These are phyloP conservation scores for Trichoderma sp. DNA, from an alignment of 2,329 filamentous ascomycete genomes.

Conservation along the genomic window DNA sequence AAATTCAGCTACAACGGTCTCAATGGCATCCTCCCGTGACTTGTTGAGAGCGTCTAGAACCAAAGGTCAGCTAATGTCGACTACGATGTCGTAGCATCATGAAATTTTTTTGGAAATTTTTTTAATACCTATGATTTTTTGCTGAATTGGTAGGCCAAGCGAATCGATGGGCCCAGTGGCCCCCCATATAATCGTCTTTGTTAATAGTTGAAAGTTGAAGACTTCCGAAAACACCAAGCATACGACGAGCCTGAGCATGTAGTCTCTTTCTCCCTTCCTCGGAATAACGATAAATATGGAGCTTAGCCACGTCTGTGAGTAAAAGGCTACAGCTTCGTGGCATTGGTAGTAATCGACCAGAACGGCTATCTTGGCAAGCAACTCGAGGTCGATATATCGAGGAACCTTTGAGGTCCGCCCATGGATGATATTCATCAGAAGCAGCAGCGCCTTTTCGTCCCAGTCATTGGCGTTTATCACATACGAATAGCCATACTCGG, in stretches of 20 bases:
- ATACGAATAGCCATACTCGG: background rate
- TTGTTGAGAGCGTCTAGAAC: background rate
- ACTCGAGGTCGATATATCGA: conserved; percentile 35
- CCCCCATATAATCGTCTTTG: background rate
- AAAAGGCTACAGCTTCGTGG: conserved; percentile 41
- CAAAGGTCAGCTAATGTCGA: background rate
- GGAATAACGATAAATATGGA: background rate
- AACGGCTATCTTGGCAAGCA: conserved; percentile 42
- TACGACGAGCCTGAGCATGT: background rate
- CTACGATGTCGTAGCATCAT: background rate
- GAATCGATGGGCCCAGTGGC: background rate
- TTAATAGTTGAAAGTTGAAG: background rate
- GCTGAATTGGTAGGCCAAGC: background rate
- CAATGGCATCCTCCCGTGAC: background rate
- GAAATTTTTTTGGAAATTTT: background rate
- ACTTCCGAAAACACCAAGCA: background rate
- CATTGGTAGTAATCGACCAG: conserved; percentile 44
- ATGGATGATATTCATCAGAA: conserved; percentile 45
- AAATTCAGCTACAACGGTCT: background rate
- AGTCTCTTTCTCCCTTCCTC: background rate
- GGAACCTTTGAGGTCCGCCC: conserved; percentile 39
- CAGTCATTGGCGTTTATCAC: conserved; percentile 20
- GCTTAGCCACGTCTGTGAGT: conserved; percentile 22
- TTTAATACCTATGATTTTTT: background rate
- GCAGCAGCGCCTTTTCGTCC: conserved; percentile 39